These are phyloP conservation scores for Acer saccharum DNA, from an alignment of 345 rosid genomes.

Conservation along the genomic window DNA sequence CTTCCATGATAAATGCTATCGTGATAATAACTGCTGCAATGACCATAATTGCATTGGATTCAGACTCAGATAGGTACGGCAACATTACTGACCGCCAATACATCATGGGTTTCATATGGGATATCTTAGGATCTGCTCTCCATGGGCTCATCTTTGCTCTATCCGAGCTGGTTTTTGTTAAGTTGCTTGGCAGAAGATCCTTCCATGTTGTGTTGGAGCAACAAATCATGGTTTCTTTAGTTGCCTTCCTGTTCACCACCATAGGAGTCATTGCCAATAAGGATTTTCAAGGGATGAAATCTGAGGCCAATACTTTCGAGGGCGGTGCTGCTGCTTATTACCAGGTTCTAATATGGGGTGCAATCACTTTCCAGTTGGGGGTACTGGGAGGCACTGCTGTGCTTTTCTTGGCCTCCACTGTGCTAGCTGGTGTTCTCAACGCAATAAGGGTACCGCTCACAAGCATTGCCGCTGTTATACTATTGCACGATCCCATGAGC, in stretches of 20 bases:
- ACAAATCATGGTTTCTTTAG: constrained; percentile 74
- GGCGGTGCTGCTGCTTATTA: constrained; percentile 53
- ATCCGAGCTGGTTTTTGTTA: constrained; percentile 72
- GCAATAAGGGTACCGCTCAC: constrained; percentile 86
- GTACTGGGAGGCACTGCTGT: constrained; percentile 71
- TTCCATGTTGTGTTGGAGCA: constrained; percentile 90
- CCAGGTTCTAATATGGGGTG: constrained; percentile 61
- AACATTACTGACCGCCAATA: constrained; percentile 53
- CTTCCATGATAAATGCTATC: constrained; percentile 61
- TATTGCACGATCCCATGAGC: constrained; percentile 84
- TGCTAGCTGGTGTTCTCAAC: constrained; percentile 82
- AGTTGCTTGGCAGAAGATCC: constrained; percentile 68
- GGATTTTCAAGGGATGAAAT: constrained; percentile 53
- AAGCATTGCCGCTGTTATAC: constrained; percentile 70
- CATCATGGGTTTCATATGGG: constrained; percentile 76
- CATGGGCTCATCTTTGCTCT: constrained; percentile 89
- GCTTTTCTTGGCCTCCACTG: constrained; percentile 72
- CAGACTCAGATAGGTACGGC: constrained; percentile 66
- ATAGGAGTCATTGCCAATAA: constrained; percentile 56
- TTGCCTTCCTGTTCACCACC: constrained; percentile 69
- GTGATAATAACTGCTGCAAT: constrained; percentile 72
- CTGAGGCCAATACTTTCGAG: constrained; percentile 52
- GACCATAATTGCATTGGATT: constrained; percentile 74
- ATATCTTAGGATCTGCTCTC: constrained; percentile 77
- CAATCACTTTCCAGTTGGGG: constrained; percentile 75